A percentile compares a stretch with the other conserved stretches of the same genome.
Conservation (phyloP, 495 filamentous ascomycete species). For the Elaphomyces granulatus region DNA sequence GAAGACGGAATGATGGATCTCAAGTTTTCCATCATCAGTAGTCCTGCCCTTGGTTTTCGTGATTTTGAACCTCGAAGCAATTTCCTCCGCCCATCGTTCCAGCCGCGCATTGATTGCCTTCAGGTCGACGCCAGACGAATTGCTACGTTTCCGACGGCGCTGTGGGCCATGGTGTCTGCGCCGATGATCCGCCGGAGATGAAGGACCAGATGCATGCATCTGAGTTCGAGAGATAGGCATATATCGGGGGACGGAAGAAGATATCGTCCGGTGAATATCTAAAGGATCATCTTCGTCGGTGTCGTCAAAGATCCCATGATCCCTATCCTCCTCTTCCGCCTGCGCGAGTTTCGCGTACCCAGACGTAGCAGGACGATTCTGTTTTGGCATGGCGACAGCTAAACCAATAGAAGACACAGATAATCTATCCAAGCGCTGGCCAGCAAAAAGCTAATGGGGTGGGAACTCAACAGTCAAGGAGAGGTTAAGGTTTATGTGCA, state of each 20-base stretch:
- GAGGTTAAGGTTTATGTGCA: no score
- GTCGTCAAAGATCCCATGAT: slow-evolving; percentile 44
- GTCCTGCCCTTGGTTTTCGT: slow-evolving; percentile 58
- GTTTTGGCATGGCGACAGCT: slow-evolving; percentile 40
- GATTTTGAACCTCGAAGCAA: slow-evolving; percentile 93
- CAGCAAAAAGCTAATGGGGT: no score
- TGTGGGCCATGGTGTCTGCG: slow-evolving; percentile 33
- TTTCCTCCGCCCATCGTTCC: slow-evolving; percentile 96
- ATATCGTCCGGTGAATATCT: slow-evolving; percentile 38
- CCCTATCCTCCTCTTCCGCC: slow-evolving; percentile 56
- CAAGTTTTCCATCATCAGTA: slow-evolving; percentile 69
- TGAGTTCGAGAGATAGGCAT: slow-evolving; percentile 43
- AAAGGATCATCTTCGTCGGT: slow-evolving; percentile 52
- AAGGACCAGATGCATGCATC: slow-evolving; percentile 30
- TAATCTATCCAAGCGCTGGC: no score
- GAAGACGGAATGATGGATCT: slow-evolving; percentile 96
- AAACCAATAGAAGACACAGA: no score
- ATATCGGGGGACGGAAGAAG: slow-evolving; percentile 54
- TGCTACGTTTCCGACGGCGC: slow-evolving; percentile 47
- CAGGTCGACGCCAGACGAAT: slow-evolving; percentile 86
- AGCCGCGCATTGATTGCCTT: slow-evolving; percentile 96
- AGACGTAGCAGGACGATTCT: slow-evolving; percentile 54
- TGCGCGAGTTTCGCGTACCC: slow-evolving; percentile 88
- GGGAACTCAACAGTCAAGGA: no score
- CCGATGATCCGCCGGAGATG: slow-evolving; percentile 27